Evolutionary conservation across 768 basidiomycete species (phyloP).

Genomic region (Rossbeevera mucosa): DNA sequence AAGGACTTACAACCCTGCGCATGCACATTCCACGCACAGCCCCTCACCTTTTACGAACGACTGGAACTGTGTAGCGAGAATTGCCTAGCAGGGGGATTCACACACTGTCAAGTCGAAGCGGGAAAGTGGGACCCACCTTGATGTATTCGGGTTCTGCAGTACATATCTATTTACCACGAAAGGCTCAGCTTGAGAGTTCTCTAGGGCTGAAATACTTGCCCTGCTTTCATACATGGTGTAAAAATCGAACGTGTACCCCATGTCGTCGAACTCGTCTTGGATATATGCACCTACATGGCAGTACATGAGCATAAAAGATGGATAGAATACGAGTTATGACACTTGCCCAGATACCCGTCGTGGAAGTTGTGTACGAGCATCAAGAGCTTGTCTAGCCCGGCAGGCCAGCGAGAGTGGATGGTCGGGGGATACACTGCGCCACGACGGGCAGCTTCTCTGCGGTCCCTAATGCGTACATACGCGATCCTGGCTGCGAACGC

Average conservation of each 20-base stretch:
- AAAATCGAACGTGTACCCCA: slow-evolving; percentile 24
- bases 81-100: no score
- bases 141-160: slow-evolving; percentile 38
- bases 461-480: slow-evolving; percentile 45
- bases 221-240: slow-evolving; percentile 26
- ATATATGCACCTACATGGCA: not conserved
- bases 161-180: slow-evolving; percentile 25
- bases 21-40: no score
- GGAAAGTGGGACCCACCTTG: slow-evolving; percentile 23
- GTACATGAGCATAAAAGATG: not conserved
- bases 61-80: slow-evolving; percentile 35
- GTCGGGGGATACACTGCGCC: slow-evolving; percentile 45
- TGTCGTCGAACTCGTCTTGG: not conserved
- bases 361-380: slow-evolving; percentile 36
- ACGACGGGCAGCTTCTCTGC: slow-evolving; percentile 37
- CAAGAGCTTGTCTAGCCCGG: slow-evolving; percentile 44
- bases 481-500: slow-evolving; percentile 20
- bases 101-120: not conserved
- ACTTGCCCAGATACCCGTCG: slow-evolving; percentile 47
- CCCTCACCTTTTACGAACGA: slow-evolving; percentile 37
- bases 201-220: slow-evolving; percentile 16
- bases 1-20: no score
- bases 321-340: not conserved
- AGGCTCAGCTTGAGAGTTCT: no score
- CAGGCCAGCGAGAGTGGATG: slow-evolving; percentile 36